Conservation (phyloP, 2,329 filamentous ascomycete species). For the Paracamarosporium sp. region DNA sequence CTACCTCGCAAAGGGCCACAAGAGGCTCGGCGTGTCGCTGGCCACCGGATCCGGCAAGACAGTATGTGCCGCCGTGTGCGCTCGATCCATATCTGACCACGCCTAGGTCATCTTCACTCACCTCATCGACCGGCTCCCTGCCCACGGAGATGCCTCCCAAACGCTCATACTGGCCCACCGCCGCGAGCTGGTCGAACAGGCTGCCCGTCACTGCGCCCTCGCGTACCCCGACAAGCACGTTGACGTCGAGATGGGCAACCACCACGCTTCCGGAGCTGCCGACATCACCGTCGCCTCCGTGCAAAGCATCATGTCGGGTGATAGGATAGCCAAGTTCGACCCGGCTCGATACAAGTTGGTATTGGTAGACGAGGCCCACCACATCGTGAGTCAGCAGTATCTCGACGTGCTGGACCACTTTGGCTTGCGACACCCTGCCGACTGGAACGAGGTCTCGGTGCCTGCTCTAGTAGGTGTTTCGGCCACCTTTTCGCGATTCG, state of each 20-base stretch:
- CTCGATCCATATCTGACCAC: neutral
- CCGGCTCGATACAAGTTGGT: constrained; percentile 83
- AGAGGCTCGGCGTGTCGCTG: constrained; percentile 81
- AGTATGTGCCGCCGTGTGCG: constrained; percentile 52
- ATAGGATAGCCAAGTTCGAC: constrained; percentile 83
- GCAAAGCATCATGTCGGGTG: constrained; percentile 78
- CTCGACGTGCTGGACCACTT: constrained; percentile 80
- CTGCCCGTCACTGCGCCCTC: constrained; percentile 79
- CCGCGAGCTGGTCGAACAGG: constrained; percentile 92
- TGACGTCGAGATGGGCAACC: constrained; percentile 89
- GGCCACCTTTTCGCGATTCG: constrained; percentile 79
- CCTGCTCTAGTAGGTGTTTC: constrained; percentile 84
- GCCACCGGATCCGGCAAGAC: constrained; percentile 92
- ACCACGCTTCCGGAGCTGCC: constrained; percentile 77
- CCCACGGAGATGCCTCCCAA: constrained; percentile 66
- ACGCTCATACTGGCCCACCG: constrained; percentile 93
- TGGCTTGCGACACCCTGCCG: constrained; percentile 63
- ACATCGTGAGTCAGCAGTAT: constrained; percentile 88
- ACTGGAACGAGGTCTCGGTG: constrained; percentile 36
- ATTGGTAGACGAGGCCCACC: constrained; percentile 94
- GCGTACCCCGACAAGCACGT: constrained; percentile 82
- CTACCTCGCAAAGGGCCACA: constrained; percentile 73
- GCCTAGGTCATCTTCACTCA: constrained; percentile 91
- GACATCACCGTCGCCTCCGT: constrained; percentile 96
- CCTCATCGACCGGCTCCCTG: constrained; percentile 79